Conservation (phyloP, 1,284 basidiomycete species). For the Bondarzewia mesenterica region DNA sequence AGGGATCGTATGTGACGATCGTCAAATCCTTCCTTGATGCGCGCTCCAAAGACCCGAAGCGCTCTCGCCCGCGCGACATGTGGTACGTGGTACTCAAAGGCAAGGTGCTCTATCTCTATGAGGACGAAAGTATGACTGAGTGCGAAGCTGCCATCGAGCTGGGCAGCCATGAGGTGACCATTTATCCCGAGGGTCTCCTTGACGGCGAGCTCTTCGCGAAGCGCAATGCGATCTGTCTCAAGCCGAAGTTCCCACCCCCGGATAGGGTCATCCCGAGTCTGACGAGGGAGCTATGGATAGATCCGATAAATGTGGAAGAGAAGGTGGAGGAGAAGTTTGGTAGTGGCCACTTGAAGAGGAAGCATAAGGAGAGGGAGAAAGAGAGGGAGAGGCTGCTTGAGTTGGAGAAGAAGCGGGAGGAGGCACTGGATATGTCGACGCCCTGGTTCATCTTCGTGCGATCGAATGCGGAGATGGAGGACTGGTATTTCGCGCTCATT, state of each 20-base stretch:
- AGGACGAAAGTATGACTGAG: conserved; percentile 82
- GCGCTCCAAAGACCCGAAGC: conserved; percentile 71
- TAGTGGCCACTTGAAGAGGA: conserved; percentile 27
- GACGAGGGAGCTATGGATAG: conserved; percentile 42
- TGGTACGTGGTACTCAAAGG: conserved; percentile 89
- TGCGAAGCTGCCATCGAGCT: conserved; percentile 83
- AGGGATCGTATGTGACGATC: conserved; percentile 62
- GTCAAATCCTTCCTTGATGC: conserved; percentile 68
- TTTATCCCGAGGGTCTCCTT: conserved; percentile 64
- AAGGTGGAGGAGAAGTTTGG: conserved; percentile 31
- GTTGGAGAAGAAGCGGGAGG: conserved; percentile 36
- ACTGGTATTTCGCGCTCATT: conserved; percentile 91
- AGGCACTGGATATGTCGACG: conserved; percentile 40
- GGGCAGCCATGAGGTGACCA: conserved; percentile 60
- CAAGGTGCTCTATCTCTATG: conserved; percentile 83
- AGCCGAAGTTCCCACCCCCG: conserved; percentile 34
- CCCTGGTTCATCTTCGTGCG: conserved; percentile 90
- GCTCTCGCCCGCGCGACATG: conserved; percentile 76
- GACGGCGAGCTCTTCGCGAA: conserved; percentile 88
- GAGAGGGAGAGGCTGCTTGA: conserved; percentile 29
- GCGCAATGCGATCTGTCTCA: conserved; percentile 78
- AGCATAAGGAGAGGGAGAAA: conserved; percentile 23
- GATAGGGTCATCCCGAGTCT: conserved; percentile 38
- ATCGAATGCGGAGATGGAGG: conserved; percentile 83
- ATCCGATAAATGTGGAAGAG: conserved; percentile 22